Evolutionary conservation across 495 filamentous ascomycete species (phyloP).

Genomic region (Penicillium maclennaniae): DNA sequence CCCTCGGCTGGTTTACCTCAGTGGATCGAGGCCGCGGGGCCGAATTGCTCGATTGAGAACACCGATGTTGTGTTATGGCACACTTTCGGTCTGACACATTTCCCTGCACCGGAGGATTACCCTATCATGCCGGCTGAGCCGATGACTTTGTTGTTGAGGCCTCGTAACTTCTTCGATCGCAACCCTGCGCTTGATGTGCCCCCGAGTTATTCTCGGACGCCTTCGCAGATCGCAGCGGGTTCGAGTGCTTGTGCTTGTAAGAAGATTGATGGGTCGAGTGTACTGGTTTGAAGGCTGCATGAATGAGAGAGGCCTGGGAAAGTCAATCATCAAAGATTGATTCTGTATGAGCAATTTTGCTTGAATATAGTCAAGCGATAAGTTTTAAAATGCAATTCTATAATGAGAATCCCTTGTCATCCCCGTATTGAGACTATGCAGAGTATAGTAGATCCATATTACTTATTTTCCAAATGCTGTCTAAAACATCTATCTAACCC

Average conservation of each 20-base stretch:
- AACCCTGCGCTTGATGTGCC: constrained; percentile 89
- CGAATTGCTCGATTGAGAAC: constrained; percentile 70
- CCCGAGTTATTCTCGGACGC: constrained; percentile 70
- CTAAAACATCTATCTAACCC: too few relatives aligned
- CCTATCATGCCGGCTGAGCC: constrained; percentile 93
- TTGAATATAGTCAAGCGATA: neutral
- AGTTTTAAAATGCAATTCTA: neutral
- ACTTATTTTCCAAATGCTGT: too few relatives aligned
- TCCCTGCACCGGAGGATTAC: constrained; percentile 90
- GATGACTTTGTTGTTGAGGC: constrained; percentile 78
- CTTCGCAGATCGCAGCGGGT: constrained; percentile 60
- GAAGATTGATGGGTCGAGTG: constrained; percentile 43
- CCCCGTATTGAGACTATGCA: neutral
- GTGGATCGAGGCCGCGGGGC: constrained; percentile 70
- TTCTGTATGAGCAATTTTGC: neutral
- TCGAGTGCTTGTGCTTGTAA: constrained; percentile 41
- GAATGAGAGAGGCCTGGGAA: neutral
- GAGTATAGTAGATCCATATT: neutral
- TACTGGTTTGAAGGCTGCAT: constrained; percentile 29
- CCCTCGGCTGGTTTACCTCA: constrained; percentile 72
- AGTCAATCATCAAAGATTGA: neutral
- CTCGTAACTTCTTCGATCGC: constrained; percentile 80
- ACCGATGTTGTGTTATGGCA: constrained; percentile 93
- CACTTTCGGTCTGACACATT: constrained; percentile 91
- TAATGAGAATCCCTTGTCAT: neutral